These are phyloP conservation scores for Fusarium nygamai DNA, from an alignment of 2,329 filamentous ascomycete species.

Conservation along the genomic window DNA sequence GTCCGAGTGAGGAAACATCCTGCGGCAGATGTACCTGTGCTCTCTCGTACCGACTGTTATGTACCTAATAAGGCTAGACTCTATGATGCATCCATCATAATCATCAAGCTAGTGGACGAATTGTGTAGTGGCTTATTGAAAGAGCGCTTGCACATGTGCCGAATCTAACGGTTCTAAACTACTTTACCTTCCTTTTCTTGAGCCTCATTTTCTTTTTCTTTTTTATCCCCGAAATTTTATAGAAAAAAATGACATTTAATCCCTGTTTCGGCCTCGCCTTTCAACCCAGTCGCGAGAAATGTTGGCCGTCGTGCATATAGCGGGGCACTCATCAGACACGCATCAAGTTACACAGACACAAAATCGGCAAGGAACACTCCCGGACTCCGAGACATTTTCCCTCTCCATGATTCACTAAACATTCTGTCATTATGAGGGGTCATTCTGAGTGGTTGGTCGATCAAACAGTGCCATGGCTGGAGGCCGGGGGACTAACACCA, in stretches of 20 bases:
- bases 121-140: background rate
- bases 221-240: accelerated
- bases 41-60: background rate
- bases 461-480: background rate
- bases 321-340: background rate
- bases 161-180: background rate
- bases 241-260: accelerated
- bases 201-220: accelerated
- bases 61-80: background rate
- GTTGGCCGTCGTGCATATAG: background rate
- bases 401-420: background rate
- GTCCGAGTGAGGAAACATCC: background rate
- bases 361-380: background rate
- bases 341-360: background rate
- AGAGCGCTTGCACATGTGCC: background rate
- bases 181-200: accelerated
- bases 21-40: background rate
- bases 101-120: background rate
- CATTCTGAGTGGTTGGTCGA: background rate
- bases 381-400: constrained; percentile 8
- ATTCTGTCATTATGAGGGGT: background rate
- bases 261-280: constrained; percentile 22
- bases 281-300: constrained; percentile 18
- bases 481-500: background rate
- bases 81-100: background rate